Percentiles rank a stretch among this genome's conserved stretches.
Conservation (phyloP, 768 basidiomycete species). For the Symmetrospora coprosmae region DNA sequence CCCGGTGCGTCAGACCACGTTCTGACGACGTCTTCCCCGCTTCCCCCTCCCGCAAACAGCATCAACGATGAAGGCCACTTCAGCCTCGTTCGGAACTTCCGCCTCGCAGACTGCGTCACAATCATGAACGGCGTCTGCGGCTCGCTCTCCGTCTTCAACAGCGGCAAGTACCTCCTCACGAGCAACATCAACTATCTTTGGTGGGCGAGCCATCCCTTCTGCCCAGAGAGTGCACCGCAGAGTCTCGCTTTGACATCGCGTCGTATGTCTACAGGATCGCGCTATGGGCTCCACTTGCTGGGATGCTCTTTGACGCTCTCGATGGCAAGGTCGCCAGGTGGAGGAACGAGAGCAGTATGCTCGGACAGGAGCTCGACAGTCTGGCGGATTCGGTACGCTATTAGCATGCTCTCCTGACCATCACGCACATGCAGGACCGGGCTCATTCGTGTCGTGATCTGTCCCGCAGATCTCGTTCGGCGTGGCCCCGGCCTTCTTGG, state of each 20-base stretch:
- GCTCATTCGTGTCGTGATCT: neutral
- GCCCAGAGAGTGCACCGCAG: neutral
- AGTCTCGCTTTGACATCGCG: neutral
- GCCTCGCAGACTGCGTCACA: constrained; percentile 91
- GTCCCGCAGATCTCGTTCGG: constrained; percentile 77
- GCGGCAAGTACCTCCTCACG: constrained; percentile 69
- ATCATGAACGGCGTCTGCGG: constrained; percentile 99
- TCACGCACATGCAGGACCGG: neutral
- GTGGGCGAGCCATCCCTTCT: too few species aligned
- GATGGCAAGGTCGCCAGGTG: constrained; percentile 97
- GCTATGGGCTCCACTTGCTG: constrained; percentile 73
- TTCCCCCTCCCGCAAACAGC: too few species aligned
- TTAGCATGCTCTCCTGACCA: neutral
- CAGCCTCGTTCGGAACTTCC: constrained; percentile 93
- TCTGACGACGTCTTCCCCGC: too few species aligned
- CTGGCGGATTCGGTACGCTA: constrained; percentile 74
- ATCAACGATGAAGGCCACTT: constrained; percentile 87
- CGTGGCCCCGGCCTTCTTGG: constrained; percentile 79
- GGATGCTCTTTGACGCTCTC: constrained; percentile 92
- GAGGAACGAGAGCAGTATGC: constrained; percentile 86
- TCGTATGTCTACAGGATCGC: constrained; percentile 51
- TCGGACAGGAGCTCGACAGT: constrained; percentile 95
- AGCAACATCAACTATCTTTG: constrained; percentile 66
- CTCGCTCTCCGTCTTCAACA: constrained; percentile 83
- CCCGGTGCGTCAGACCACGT: too few species aligned